Percentiles rank a stretch among this genome's conserved stretches.
Evolutionary conservation across 1,284 basidiomycete genomes (phyloP).

Genomic region (Tylopilus sp.): DNA sequence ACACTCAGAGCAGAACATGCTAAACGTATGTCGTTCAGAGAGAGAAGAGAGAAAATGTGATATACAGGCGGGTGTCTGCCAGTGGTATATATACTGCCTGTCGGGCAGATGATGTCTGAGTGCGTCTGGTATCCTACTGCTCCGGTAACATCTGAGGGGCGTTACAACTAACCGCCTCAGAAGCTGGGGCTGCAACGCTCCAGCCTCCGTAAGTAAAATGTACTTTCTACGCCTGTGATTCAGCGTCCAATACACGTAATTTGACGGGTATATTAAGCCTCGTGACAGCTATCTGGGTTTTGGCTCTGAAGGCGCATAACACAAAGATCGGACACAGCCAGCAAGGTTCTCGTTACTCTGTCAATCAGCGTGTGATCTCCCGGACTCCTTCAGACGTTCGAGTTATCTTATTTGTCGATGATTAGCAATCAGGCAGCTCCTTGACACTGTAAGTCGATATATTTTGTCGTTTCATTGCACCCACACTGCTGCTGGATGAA

Average conservation of each 20-base stretch:
- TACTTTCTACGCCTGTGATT: not conserved
- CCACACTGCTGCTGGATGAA: not conserved
- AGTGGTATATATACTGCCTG: no score
- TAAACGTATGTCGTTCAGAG: no score
- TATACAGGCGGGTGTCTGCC: no score
- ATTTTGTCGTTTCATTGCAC: not conserved
- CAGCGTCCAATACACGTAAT: slow-evolving; percentile 22
- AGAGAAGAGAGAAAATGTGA: no score
- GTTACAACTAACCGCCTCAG: no score
- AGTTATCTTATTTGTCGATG: not conserved
- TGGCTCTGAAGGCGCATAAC: slow-evolving; percentile 29
- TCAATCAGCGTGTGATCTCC: not conserved
- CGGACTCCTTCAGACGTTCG: not conserved
- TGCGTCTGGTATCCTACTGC: no score
- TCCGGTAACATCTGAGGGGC: no score
- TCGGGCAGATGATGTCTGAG: no score
- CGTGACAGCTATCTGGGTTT: slow-evolving; percentile 42
- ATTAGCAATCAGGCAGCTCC: not conserved
- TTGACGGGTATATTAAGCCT: slow-evolving; percentile 41
- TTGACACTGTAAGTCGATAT: not conserved
- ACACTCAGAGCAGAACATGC: no score
- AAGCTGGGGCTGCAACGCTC: slow-evolving; percentile 45
- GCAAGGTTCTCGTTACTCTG: not conserved
- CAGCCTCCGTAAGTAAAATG: slow-evolving; percentile 50
- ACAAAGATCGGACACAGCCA: slow-evolving; percentile 4